Percentiles rank a stretch among this genome's conserved stretches.
Evolutionary conservation across 2,329 filamentous ascomycete genomes (phyloP).

Genomic region (Zymoseptoria tritici): DNA sequence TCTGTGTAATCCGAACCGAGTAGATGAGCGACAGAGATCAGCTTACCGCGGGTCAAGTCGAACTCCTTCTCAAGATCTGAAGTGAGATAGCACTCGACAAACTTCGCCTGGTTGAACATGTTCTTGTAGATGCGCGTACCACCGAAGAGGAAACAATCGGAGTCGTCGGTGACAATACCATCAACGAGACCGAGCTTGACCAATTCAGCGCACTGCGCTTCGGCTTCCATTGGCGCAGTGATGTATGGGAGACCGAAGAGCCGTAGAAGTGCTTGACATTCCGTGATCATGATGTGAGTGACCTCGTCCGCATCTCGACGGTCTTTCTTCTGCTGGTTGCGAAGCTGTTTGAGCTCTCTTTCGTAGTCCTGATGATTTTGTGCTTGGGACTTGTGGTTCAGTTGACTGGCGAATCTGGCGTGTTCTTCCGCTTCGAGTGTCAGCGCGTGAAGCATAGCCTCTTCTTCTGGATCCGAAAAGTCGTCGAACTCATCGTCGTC

Average conservation of each 20-base stretch:
- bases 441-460: slow-evolving; percentile 77
- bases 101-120: slow-evolving; percentile 98
- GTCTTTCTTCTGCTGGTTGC: slow-evolving; percentile 94
- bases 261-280: slow-evolving; percentile 83
- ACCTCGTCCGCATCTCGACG: slow-evolving; percentile 94
- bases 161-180: slow-evolving; percentile 95
- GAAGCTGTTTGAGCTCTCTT: slow-evolving; percentile 73
- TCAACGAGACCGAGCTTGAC: slow-evolving; percentile 83
- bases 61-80: slow-evolving; percentile 83
- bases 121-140: slow-evolving; percentile 97
- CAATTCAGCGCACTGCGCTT: slow-evolving; percentile 92
- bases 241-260: slow-evolving; percentile 94
- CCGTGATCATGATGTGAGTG: slow-evolving; percentile 88
- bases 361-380: slow-evolving; percentile 78
- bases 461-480: slow-evolving; percentile 80
- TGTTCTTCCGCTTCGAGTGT: slow-evolving; percentile 90
- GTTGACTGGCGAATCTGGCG: slow-evolving; percentile 77
- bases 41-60: slow-evolving; percentile 72
- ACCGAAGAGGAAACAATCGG: slow-evolving; percentile 92
- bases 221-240: slow-evolving; percentile 97
- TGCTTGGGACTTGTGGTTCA: slow-evolving; percentile 66
- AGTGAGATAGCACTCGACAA: slow-evolving; percentile 88
- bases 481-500: slow-evolving; percentile 36
- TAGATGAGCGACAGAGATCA: slow-evolving; percentile 84
- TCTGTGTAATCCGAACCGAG: slow-evolving; percentile 94